Conservation (phyloP, 108 stramenopile species). For the Cyclotella sp. region DNA sequence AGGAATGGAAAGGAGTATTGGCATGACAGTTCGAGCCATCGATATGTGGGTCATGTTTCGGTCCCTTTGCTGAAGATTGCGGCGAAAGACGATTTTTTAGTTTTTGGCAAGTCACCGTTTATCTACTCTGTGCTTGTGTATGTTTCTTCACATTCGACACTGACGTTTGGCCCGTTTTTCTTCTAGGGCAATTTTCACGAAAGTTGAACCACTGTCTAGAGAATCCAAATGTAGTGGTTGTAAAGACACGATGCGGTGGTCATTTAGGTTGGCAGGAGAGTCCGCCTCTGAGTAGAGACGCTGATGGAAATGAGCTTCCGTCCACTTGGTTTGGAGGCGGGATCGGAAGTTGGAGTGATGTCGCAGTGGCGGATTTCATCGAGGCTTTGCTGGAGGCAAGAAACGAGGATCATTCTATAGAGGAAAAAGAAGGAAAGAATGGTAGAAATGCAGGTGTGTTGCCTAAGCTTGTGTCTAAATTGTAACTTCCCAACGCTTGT, state of each 20-base stretch:
- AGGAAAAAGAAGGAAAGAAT: background rate
- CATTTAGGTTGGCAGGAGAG: slow-evolving; percentile 91
- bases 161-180: background rate
- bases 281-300: slow-evolving; percentile 52
- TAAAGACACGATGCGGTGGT: slow-evolving; percentile 86
- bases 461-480: slow-evolving; percentile 4
- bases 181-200: slow-evolving; percentile 34
- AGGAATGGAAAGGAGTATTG: slow-evolving; percentile 74
- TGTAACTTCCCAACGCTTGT: background rate
- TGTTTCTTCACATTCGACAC: background rate
- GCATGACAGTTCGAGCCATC: slow-evolving; percentile 73
- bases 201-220: slow-evolving; percentile 68
- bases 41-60: slow-evolving; percentile 68
- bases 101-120: slow-evolving; percentile 36
- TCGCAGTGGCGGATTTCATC: slow-evolving; percentile 83
- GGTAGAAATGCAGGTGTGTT: background rate
- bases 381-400: slow-evolving; percentile 66
- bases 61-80: slow-evolving; percentile 79
- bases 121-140: background rate
- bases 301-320: slow-evolving; percentile 1
- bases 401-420: slow-evolving; percentile 28
- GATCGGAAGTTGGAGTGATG: slow-evolving; percentile 83
- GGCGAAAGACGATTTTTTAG: slow-evolving; percentile 86
- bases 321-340: slow-evolving; percentile 43
- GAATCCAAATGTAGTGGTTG: slow-evolving; percentile 86